Evolutionary conservation across 2,329 filamentous ascomycete species (phyloP).

Genomic region (Calonectria multiphialidica): DNA sequence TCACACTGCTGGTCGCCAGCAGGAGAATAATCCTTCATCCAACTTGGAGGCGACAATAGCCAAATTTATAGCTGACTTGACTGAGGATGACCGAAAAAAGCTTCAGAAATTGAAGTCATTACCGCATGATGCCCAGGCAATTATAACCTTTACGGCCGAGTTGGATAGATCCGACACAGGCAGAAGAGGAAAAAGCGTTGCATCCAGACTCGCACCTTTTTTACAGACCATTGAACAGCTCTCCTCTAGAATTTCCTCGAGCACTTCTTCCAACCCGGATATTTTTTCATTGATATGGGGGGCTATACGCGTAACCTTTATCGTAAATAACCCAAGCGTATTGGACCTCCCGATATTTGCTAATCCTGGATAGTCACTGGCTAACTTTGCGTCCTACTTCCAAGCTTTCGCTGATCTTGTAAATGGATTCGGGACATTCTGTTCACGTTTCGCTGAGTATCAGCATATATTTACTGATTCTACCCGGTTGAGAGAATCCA

Average conservation of each 20-base stretch:
- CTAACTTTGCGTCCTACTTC: constrained; percentile 34
- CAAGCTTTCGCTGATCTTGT: constrained; percentile 29
- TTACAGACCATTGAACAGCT: constrained; percentile 32
- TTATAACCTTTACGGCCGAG: constrained; percentile 28
- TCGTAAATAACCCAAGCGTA: background rate
- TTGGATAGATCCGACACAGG: constrained; percentile 17
- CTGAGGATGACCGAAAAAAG: constrained; percentile 23
- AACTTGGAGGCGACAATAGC: constrained; percentile 6
- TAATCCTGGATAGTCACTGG: constrained; percentile 20
- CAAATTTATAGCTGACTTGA: constrained; percentile 22
- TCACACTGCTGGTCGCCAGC: too few species aligned
- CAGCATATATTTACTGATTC: constrained; percentile 13
- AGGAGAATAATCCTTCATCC: too few species aligned
- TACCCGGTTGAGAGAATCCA: background rate
- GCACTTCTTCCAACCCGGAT: constrained; percentile 19
- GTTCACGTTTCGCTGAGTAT: constrained; percentile 21
- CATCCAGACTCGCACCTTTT: constrained; percentile 19
- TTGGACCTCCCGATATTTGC: background rate
- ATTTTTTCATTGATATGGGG: constrained; percentile 26
- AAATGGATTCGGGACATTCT: constrained; percentile 21
- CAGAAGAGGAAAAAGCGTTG: constrained; percentile 28
- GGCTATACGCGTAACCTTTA: constrained; percentile 21
- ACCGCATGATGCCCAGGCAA: constrained; percentile 24
- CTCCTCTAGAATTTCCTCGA: constrained; percentile 18
- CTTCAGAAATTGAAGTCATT: constrained; percentile 13